phyloP scores from a whole-genome alignment of 2,329 filamentous ascomycete genomes.

The Alternaria alternata region DNA sequence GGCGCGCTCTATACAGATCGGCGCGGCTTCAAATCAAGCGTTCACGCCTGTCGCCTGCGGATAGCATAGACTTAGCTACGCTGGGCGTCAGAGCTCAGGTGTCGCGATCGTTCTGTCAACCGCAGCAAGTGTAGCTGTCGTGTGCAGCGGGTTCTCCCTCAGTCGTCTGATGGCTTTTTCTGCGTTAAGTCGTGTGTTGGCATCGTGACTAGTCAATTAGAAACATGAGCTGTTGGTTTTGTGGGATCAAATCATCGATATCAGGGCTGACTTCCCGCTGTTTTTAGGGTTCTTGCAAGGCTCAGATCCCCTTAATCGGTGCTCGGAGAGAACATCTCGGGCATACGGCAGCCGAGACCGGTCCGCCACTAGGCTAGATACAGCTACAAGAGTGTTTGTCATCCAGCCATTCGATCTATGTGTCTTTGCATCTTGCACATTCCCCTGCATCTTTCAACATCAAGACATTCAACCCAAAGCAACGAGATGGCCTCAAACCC shows the following conservation, averaged over 20 bases:
- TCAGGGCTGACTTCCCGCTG: neutral
- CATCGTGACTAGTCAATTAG: neutral
- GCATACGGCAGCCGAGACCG: neutral
- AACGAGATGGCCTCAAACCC: neutral
- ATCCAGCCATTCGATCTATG: neutral
- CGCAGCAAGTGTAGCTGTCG: neutral
- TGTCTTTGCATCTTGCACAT: neutral
- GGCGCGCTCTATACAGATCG: too few relatives aligned
- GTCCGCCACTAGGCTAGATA: neutral
- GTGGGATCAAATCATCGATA: neutral
- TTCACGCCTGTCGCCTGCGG: neutral
- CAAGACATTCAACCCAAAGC: neutral
- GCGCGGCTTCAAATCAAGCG: neutral
- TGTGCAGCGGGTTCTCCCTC: neutral
- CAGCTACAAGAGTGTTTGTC: neutral
- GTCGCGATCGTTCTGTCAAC: neutral
- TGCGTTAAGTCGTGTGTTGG: neutral
- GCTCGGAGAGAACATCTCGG: neutral
- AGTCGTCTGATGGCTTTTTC: neutral
- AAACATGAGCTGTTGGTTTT: neutral
- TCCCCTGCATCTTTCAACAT: neutral
- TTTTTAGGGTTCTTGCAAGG: neutral
- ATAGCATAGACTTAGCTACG: neutral
- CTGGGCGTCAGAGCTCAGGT: neutral
- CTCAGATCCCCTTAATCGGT: neutral